Conservation (phyloP, 129 eudicot species). For the Sambucus nigra region DNA sequence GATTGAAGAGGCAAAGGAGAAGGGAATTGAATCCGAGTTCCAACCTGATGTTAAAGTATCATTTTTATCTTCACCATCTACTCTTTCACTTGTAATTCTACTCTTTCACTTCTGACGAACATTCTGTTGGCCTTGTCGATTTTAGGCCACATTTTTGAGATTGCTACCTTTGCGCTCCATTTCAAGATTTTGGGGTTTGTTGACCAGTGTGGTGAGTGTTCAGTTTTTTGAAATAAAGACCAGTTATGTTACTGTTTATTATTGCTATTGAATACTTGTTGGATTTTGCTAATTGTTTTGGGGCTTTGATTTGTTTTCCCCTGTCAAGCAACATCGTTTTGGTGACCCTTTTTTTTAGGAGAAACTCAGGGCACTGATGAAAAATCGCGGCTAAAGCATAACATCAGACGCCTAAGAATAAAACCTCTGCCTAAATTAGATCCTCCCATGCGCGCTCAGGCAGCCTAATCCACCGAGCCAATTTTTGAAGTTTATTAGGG, state of each 20-base stretch:
- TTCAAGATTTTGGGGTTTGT: slow-evolving; percentile 79
- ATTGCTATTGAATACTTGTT: neutral
- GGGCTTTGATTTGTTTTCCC: too few species aligned
- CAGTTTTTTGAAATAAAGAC: neutral
- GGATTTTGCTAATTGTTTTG: neutral
- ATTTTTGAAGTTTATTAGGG: too few species aligned
- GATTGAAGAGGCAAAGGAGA: slow-evolving; percentile 73
- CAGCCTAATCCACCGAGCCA: too few species aligned
- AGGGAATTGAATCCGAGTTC: slow-evolving; percentile 64
- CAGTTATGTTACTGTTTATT: neutral
- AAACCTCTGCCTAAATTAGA: too few species aligned
- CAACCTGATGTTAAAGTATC: slow-evolving; percentile 83
- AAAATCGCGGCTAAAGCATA: too few species aligned
- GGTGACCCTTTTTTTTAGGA: too few species aligned
- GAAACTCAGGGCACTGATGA: too few species aligned
- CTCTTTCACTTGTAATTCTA: neutral
- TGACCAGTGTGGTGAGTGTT: slow-evolving; percentile 67
- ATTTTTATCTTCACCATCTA: slow-evolving; percentile 5
- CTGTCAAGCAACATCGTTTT: too few species aligned
- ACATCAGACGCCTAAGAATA: too few species aligned
- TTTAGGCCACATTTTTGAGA: slow-evolving; percentile 72
- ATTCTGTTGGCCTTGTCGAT: neutral
- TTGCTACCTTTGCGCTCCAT: slow-evolving; percentile 81
- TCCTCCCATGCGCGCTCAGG: too few species aligned
- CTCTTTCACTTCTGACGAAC: neutral